Base-by-base conservation (phyloP, 306 rosid genomes). In the Vachellia collinsii region DNA sequence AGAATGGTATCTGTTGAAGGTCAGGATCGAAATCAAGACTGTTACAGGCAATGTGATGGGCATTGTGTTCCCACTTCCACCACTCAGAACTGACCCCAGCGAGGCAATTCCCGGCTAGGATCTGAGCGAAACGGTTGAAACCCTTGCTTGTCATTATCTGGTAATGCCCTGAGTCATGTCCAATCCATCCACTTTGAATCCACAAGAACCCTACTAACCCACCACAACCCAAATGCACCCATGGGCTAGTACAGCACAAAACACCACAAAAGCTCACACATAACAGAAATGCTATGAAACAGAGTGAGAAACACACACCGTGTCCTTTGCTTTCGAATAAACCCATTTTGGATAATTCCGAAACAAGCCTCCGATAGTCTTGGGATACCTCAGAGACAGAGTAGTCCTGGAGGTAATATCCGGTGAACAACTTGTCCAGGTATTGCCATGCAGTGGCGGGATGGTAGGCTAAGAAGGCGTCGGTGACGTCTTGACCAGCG, bases 61-160 rank as follows among this genome's bases (percentile, higher is more conserved):
- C 93, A 47, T 90, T 92, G 81, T 90, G 97, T 83, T 87, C 90
- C 92, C 94, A 81, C 77, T 85, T 92, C 97, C 93, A 92, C 95
- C 97, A 92, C 0, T 39, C 92, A 75, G 90, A 90, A 83, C 95
- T 86, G 41, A 92, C 89, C 7, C 94, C 97, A 3, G 97, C 88
- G 11, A 92, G 84, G 70, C 90, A 84, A 22, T 92, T 92, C 46
- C 97, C 97, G 72, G 92, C 74, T 39, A 92, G 84, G 37, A 92
- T 43, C 83, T 92, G 97, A 5, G 53, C 73, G 0, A 83, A 47
- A 14, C 89, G 81, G 70, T 92, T 92, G 42, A 53, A 23, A 0
- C 47, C n/a, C 0, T 46, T 71, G 80, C 48, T 86, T 3, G 58
- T 6, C 88, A 92, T 86, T 36, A 90, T 77, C 80, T 83, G 84